Base-by-base conservation (phyloP, 306 rosid species). In the Trifolium dubium region DNA sequence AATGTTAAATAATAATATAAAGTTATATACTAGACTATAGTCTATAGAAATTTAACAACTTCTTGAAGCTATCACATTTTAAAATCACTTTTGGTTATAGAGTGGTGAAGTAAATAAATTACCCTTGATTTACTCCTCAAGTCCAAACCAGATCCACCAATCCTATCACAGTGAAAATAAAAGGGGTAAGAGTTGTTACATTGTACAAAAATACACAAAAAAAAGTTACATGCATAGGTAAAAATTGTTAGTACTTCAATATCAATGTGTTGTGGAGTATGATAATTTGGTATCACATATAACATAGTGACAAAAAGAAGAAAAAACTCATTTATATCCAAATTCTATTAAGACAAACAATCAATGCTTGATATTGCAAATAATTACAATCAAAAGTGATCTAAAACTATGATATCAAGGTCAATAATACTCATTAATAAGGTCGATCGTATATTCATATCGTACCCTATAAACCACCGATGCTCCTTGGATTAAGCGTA, bases 51-150 rank as follows among this genome's bases (percentile, higher is more conserved):
- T 23, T 23, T 23, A 23, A 23, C 23, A 23, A 23, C 23, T 23
- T 23, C 23, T 23, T 23, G 23, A 23, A 23, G 23, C 23, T 23
- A 23, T 23, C 23, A 23, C 23, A 23, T 23, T 23, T 23, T 23
- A 1, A 23, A 23, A 23, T 23, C 23, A 23, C 11, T 49, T 64
- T 63, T 37, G 12, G 11, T 69, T 51, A 6, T 9, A 75, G 13
- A 50, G 15, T 39, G 28, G 29, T 62, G 59, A 77, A 65, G 73
- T 80, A 40, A 75, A 63, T n/a, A 75, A 75, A 63, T 78, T 88
- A 90, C 98, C 87, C 88, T 93, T 56, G 90, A 97, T 89, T 94
- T 94, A 86, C 98, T 94, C 83, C 98, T 85, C 54, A 94, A 0
- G 75, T 94, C 98, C 85, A 82, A 23, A 23, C 97, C 98, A 81